Evolutionary conservation across 2,329 filamentous ascomycete genomes (phyloP).

Genomic region (Aphanocladium album): DNA sequence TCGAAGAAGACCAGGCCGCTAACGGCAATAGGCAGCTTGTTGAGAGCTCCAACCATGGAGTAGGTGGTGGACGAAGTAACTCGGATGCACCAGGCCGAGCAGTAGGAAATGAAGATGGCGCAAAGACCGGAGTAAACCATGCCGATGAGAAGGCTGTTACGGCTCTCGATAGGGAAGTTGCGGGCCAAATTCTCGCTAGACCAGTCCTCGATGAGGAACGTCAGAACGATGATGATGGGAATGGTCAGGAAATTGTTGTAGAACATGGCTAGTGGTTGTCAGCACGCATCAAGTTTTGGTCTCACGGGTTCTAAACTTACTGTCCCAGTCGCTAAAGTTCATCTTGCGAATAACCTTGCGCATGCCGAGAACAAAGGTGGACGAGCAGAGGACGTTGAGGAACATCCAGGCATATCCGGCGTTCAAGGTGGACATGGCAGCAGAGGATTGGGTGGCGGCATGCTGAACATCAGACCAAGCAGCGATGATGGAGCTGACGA

Average conservation of each 20-base stretch:
- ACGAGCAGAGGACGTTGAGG: slow-evolving; percentile 85
- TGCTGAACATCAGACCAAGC: slow-evolving; percentile 94
- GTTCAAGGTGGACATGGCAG: slow-evolving; percentile 75
- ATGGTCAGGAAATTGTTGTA: slow-evolving; percentile 96
- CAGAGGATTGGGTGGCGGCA: slow-evolving; percentile 60
- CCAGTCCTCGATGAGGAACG: slow-evolving; percentile 81
- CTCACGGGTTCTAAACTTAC: slow-evolving; percentile 50
- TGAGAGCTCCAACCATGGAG: slow-evolving; percentile 90
- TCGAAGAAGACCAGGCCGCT: slow-evolving; percentile 87
- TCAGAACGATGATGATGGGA: slow-evolving; percentile 73
- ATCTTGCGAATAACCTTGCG: slow-evolving; percentile 95
- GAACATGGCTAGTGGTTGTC: slow-evolving; percentile 69
- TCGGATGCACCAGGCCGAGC: slow-evolving; percentile 90
- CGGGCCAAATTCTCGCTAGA: slow-evolving; percentile 68
- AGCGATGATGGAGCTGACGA: slow-evolving; percentile 80
- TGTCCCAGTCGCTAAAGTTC: slow-evolving; percentile 97
- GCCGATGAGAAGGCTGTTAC: slow-evolving; percentile 69
- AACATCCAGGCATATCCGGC: slow-evolving; percentile 92
- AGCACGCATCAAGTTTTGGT: slow-evolving; percentile 18
- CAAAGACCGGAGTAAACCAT: slow-evolving; percentile 87
- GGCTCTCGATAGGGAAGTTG: slow-evolving; percentile 74
- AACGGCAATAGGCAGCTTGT: slow-evolving; percentile 87
- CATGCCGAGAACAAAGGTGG: slow-evolving; percentile 80
- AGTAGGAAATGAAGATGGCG: slow-evolving; percentile 92
- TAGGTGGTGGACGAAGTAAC: slow-evolving; percentile 94